phyloP scores from a whole-genome alignment of 2,329 filamentous ascomycete genomes.

The Fusarium metavorans region DNA sequence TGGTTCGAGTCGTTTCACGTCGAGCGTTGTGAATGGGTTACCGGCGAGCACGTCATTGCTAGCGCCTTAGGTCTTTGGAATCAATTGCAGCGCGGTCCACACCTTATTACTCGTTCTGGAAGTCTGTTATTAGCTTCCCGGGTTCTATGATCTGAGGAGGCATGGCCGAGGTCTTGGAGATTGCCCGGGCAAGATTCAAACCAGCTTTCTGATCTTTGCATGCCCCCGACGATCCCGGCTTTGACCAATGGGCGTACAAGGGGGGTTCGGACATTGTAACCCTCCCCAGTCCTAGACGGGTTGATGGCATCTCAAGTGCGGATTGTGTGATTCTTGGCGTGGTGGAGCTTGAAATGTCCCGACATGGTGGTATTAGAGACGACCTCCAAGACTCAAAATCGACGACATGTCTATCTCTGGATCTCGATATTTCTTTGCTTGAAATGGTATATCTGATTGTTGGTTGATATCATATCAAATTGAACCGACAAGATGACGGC shows the following conservation, averaged over 20 bases:
- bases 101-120: background rate
- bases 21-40: background rate
- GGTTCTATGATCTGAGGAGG: background rate
- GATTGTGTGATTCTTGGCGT: conserved; percentile 17
- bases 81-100: background rate
- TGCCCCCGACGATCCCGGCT: background rate
- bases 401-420: background rate
- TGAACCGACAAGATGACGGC: background rate
- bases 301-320: conserved; percentile 6
- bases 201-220: background rate
- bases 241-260: background rate
- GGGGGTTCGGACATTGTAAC: background rate
- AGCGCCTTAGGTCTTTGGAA: conserved; percentile 1
- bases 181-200: background rate
- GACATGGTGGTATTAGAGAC: background rate
- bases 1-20: background rate
- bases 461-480: background rate
- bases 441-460: background rate
- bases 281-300: background rate
- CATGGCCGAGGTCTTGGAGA: background rate
- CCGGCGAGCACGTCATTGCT: background rate
- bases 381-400: background rate
- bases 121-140: too few relatives aligned
- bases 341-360: background rate
- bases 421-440: background rate